Percentiles rank a stretch among this genome's conserved stretches.
These are phyloP conservation scores for Eimeria maxima DNA, from an alignment of 169 alveolate species.

Conservation along the genomic window DNA sequence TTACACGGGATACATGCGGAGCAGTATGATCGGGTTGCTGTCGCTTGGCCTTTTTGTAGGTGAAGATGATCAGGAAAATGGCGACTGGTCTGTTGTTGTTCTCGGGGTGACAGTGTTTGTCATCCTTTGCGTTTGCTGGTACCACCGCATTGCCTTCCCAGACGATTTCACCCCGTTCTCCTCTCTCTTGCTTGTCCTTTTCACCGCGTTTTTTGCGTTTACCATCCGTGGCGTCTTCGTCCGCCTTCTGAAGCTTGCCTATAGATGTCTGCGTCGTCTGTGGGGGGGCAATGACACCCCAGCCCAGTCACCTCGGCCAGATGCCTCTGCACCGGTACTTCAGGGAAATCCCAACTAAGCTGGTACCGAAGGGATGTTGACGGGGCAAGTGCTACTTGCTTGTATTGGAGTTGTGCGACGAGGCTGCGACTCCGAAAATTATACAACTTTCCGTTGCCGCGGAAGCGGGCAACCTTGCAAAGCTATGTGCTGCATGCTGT, in stretches of 20 bases:
- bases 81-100: conserved; percentile 70
- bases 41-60: conserved; percentile 5
- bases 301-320: conserved; percentile 55
- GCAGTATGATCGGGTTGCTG: not conserved
- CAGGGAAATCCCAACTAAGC: conserved; percentile 26
- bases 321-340: not conserved
- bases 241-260: conserved; percentile 58
- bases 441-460: not conserved
- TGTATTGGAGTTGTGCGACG: not conserved
- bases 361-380: not conserved
- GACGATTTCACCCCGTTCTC: conserved; percentile 66
- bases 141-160: conserved; percentile 70
- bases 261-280: conserved; percentile 56
- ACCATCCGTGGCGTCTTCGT: conserved; percentile 69
- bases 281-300: conserved; percentile 14
- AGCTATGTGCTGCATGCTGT: not conserved
- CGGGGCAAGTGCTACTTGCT: not conserved
- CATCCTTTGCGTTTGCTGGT: conserved; percentile 75
- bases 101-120: conserved; percentile 73
- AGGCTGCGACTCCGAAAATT: not conserved
- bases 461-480: not conserved
- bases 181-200: conserved; percentile 57
- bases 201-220: conserved; percentile 67
- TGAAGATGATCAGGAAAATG: conserved; percentile 10
- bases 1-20: not conserved